Conservation (phyloP, 148 eudicot species). For the Nyssa sinensis region DNA sequence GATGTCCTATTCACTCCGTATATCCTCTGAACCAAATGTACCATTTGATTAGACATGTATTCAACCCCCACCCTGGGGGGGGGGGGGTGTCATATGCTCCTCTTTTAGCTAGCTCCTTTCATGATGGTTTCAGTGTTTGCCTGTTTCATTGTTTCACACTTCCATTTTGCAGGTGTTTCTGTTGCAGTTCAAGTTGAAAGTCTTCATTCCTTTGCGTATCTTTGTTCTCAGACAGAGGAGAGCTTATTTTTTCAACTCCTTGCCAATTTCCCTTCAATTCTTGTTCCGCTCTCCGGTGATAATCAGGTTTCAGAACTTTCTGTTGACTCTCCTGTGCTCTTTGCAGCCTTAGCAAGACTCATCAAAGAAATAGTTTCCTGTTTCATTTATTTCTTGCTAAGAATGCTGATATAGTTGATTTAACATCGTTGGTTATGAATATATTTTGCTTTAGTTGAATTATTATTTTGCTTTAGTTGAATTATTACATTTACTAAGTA, state of each 20-base stretch:
- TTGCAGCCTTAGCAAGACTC: background rate
- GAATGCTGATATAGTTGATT: background rate
- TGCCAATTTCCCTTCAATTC: slow-evolving; percentile 63
- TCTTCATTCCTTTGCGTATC: slow-evolving; percentile 53
- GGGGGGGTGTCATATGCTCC: background rate
- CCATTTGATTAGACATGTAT: background rate
- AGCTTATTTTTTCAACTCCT: slow-evolving; percentile 47
- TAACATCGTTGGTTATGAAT: background rate
- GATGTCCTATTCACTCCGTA: background rate
- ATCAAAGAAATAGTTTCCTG: background rate
- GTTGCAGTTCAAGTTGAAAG: slow-evolving; percentile 66
- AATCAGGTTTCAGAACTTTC: slow-evolving; percentile 40
- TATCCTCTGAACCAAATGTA: background rate
- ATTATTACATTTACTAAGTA: slow-evolving; percentile 2
- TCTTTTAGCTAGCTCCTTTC: background rate
- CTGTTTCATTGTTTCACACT: background rate
- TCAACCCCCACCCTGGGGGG: no score
- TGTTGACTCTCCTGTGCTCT: background rate
- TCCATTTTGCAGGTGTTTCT: slow-evolving; percentile 48
- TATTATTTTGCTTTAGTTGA: background rate
- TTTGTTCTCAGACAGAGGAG: slow-evolving; percentile 61
- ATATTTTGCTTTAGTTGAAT: background rate
- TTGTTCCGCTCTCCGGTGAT: slow-evolving; percentile 71
- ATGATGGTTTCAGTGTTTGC: background rate
- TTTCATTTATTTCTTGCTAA: background rate